Evolutionary conservation across 495 filamentous ascomycete species (phyloP), one percentile per base, ranked within the genome.

Genomic region (Aspergillus hancockii): DNA sequence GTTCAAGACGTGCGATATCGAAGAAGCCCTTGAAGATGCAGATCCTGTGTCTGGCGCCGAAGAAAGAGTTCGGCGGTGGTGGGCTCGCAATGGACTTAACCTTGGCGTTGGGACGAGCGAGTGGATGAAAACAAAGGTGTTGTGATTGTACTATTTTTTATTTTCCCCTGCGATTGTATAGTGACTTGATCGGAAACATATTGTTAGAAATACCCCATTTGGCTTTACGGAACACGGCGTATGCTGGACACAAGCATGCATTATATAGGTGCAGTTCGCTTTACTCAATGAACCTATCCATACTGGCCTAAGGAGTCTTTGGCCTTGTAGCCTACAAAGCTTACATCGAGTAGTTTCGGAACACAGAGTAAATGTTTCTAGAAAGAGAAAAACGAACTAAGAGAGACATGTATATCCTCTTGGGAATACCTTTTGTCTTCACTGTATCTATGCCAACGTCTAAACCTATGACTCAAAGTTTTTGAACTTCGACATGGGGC

Each of bases 1-100:
- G 71, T 97, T 96, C 69, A 93, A 93, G 75, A 95, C 92, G 9
- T 96, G 92, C 63, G 91, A 96, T 76, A 91, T 97, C 61, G 92
- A 97, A 70, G 93, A 96, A 74, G 92, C 93, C 10, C 76, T 97
- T 56, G 93, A 97, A 70, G 92, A 96, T 66, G 87, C 87, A 21
- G 79, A 89, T 52, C 86, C 89, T 5, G 81, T 87, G 58, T 72
- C 80, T 63, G 74, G 78, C 46, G 74, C 82, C 55, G 87, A 88
- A 61, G 81, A 82, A 45, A 83, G 83, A 46, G 91, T 95, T 13
- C 81, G 88, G 53, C 76, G 78, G 57, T 97, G 93, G 93, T 97
- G 93, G 93, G 86, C 89, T n/a, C 78, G 80, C 62, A 95, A 96
- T 67, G 92, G 93, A 2, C 73, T 96, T 54, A 95, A 95, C 66